phyloP scores from a whole-genome alignment of 768 basidiomycete species.

The Calocera viscosa region DNA sequence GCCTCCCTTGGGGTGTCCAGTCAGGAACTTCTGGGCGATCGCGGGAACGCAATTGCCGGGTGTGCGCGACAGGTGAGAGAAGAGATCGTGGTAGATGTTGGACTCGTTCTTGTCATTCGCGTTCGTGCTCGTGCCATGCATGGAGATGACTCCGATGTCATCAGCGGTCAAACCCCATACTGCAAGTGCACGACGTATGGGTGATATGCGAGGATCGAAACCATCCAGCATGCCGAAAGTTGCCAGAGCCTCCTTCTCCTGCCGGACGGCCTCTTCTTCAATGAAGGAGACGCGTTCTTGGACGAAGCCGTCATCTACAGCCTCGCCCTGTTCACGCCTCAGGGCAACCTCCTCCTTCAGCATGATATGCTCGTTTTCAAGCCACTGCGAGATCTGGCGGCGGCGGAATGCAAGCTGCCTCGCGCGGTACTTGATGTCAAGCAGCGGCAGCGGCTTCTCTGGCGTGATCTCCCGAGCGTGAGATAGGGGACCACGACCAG shows the following conservation, averaged over 20 bases:
- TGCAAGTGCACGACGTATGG: constrained; percentile 87
- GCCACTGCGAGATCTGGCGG: constrained; percentile 88
- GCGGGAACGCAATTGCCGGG: constrained; percentile 94
- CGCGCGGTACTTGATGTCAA: constrained; percentile 76
- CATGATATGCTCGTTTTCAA: constrained; percentile 73
- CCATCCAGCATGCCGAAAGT: constrained; percentile 95
- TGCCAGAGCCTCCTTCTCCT: constrained; percentile 86
- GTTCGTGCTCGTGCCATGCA: constrained; percentile 77
- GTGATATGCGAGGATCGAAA: constrained; percentile 69
- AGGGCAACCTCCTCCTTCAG: constrained; percentile 65
- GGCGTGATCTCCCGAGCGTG: constrained; percentile 76
- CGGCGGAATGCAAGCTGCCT: constrained; percentile 95
- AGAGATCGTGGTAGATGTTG: constrained; percentile 89
- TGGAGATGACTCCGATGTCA: constrained; percentile 77
- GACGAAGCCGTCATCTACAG: constrained; percentile 54
- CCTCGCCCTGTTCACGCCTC: constrained; percentile 41
- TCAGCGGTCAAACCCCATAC: constrained; percentile 93
- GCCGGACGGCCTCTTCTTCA: constrained; percentile 78
- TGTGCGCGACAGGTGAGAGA: constrained; percentile 76
- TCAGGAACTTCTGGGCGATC: constrained; percentile 93
- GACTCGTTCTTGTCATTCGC: constrained; percentile 98
- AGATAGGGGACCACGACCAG: constrained; percentile 82
- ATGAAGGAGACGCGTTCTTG: constrained; percentile 66
- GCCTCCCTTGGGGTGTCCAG: constrained; percentile 96
- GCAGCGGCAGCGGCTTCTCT: constrained; percentile 63